phyloP scores from a whole-genome alignment of 371 early-diverging fungal species.

The Chytridiales sp. region DNA sequence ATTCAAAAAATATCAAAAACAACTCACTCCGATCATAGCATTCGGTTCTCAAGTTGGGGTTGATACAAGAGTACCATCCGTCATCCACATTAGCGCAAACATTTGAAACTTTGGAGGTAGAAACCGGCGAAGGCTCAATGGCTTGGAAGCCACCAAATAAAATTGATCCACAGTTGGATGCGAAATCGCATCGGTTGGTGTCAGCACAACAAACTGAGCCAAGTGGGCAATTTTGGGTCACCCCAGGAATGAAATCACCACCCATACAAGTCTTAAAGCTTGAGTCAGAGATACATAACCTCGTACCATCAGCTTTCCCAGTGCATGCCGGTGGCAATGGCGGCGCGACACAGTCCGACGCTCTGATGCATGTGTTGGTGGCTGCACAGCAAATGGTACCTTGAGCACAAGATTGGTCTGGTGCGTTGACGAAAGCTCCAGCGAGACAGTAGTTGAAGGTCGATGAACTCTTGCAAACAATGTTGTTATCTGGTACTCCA shows the following conservation, averaged over 20 bases:
- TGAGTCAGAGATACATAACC: background rate
- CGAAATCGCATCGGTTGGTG: too few species aligned
- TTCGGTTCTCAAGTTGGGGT: too few species aligned
- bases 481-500: conserved; percentile 19
- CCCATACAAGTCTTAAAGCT: background rate
- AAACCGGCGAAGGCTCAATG: too few species aligned
- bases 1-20: too few species aligned
- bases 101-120: too few species aligned
- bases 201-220: too few species aligned
- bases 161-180: conserved; percentile 4
- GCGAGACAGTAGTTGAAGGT: conserved; percentile 23
- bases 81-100: too few species aligned
- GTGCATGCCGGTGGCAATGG: background rate
- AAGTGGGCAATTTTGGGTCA: too few species aligned
- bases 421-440: conserved; percentile 9
- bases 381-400: background rate
- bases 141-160: too few species aligned
- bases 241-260: background rate
- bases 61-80: too few species aligned
- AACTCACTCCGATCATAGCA: too few species aligned
- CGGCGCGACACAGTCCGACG: background rate
- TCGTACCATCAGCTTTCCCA: background rate
- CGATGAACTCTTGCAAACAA: conserved; percentile 20
- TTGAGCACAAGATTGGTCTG: background rate
- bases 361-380: background rate